phyloP scores from a whole-genome alignment of 2,329 filamentous ascomycete genomes.

The Colletotrichum noveboracense region DNA sequence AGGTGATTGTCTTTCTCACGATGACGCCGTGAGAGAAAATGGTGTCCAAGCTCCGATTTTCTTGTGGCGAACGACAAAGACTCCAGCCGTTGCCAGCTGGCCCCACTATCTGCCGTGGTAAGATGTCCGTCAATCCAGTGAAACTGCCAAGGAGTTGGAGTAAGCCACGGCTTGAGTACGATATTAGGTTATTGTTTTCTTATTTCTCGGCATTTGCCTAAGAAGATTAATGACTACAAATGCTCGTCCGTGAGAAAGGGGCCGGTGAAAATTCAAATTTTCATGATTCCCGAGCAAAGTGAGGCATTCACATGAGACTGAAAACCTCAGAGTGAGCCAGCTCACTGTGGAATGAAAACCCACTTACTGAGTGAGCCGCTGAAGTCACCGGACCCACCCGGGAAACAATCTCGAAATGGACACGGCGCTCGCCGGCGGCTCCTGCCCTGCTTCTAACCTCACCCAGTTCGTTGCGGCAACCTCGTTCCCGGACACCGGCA shows the following conservation, averaged over 20 bases:
- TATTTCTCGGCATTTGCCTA: neutral
- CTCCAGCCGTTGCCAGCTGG: neutral
- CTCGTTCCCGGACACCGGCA: neutral
- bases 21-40: neutral
- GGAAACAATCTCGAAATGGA: conserved; percentile 7
- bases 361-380: neutral
- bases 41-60: neutral
- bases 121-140: neutral
- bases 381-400: conserved; percentile 5
- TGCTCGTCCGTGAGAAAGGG: neutral
- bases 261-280: neutral
- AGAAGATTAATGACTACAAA: neutral
- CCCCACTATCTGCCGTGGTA: neutral
- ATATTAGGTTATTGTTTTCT: neutral
- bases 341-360: neutral
- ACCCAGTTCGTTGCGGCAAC: neutral
- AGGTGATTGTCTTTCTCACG: neutral
- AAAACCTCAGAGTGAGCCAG: neutral
- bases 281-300: neutral
- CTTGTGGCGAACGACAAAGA: neutral
- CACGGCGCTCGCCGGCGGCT: neutral
- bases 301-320: neutral
- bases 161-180: neutral
- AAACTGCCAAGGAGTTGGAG: neutral
- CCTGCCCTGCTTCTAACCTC: conserved; percentile 1